Conservation (phyloP, 176 grass and related monocot species). For the Rhynchospora pubera region DNA sequence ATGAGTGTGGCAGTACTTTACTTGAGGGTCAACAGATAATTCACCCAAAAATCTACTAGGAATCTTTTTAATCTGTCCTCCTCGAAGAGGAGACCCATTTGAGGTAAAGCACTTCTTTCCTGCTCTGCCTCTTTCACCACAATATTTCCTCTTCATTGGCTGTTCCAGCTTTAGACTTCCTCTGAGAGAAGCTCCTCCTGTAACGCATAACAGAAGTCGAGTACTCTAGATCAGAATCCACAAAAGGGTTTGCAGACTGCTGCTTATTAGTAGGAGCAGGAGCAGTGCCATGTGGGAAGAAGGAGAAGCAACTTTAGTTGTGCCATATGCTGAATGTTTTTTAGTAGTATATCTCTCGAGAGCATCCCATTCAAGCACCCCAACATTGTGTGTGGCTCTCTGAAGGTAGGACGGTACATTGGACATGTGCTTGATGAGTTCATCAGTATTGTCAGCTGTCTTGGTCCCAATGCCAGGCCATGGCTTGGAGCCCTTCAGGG, state of each 20-base stretch:
- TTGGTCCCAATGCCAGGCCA: slow-evolving; percentile 61
- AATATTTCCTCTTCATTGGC: not conserved
- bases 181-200: not conserved
- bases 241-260: not conserved
- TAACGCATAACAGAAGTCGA: not conserved
- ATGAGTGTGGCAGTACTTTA: slow-evolving; percentile 11
- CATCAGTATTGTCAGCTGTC: slow-evolving; percentile 31
- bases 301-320: slow-evolving; percentile 32
- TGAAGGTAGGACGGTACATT: slow-evolving; percentile 88
- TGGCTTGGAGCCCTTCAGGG: slow-evolving; percentile 62
- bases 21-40: slow-evolving; percentile 25
- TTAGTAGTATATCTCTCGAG: slow-evolving; percentile 68
- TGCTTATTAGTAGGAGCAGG: not conserved
- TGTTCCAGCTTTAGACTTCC: not conserved
- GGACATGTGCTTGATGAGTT: slow-evolving; percentile 91
- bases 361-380: slow-evolving; percentile 87
- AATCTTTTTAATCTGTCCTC: slow-evolving; percentile 24
- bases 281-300: slow-evolving; percentile 8
- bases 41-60: slow-evolving; percentile 24
- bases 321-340: slow-evolving; percentile 23
- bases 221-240: not conserved
- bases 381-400: slow-evolving; percentile 23
- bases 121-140: not conserved
- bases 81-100: not conserved
- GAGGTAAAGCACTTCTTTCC: not conserved